These are phyloP conservation scores for Paralagenidium karlingii DNA, from an alignment of 352 stramenopile species.

Conservation along the genomic window DNA sequence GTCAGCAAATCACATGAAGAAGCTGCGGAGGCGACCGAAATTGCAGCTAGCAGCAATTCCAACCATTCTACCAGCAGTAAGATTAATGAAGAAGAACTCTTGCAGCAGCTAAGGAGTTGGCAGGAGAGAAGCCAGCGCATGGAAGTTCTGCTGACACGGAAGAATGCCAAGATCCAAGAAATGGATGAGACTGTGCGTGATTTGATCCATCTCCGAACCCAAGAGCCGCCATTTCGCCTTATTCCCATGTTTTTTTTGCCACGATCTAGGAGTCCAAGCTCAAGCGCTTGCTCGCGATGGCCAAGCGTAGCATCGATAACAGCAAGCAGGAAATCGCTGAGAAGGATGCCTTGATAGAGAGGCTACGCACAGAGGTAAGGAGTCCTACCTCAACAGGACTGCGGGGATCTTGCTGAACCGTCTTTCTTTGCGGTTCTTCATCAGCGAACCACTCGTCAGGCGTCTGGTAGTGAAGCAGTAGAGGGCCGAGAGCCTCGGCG, in stretches of 20 bases:
- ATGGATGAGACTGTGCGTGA: constrained; percentile 52
- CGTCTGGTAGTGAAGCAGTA: too few relatives aligned
- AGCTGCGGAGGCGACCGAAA: too few relatives aligned
- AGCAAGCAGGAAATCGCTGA: constrained; percentile 69
- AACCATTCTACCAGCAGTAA: too few relatives aligned
- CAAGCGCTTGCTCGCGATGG: constrained; percentile 72
- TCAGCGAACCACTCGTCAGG: too few relatives aligned
- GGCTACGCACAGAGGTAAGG: constrained; percentile 33
- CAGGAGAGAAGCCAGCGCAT: constrained; percentile 44
- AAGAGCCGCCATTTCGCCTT: neutral
- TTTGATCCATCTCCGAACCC: neutral
- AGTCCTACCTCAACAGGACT: too few relatives aligned
- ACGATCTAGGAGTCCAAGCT: constrained; percentile 72
- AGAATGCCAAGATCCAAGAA: constrained; percentile 59
- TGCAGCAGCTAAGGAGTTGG: too few relatives aligned
- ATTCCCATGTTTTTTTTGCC: neutral
- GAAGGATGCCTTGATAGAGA: constrained; percentile 39
- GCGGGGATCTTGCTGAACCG: too few relatives aligned
- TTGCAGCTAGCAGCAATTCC: too few relatives aligned
- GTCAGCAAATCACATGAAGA: too few relatives aligned
- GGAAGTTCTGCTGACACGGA: constrained; percentile 52
- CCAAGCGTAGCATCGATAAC: constrained; percentile 84
- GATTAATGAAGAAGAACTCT: too few relatives aligned
- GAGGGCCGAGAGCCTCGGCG: constrained; percentile 43
- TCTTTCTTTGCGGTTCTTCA: too few relatives aligned